These are phyloP conservation scores for Globisporangium middletonii DNA, from an alignment of 352 stramenopile species.

Conservation along the genomic window DNA sequence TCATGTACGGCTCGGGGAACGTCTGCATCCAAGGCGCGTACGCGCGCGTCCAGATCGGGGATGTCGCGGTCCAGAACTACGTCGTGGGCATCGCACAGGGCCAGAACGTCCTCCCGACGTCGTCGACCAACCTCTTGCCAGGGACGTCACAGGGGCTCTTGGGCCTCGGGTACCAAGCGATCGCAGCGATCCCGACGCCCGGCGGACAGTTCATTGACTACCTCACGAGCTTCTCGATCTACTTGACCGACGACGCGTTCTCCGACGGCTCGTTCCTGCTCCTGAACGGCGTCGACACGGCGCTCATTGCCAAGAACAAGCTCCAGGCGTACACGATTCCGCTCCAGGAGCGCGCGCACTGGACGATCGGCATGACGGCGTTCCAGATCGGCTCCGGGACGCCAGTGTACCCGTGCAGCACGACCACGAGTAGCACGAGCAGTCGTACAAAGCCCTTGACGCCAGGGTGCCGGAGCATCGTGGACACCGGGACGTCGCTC, in stretches of 20 bases:
- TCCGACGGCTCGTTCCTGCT: constrained; percentile 55
- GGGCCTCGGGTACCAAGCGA: constrained; percentile 45
- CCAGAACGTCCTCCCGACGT: constrained; percentile 36
- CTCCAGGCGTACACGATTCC: constrained; percentile 37
- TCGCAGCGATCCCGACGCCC: constrained; percentile 44
- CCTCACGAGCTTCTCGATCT: constrained; percentile 67
- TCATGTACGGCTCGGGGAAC: constrained; percentile 58
- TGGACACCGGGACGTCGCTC: constrained; percentile 57
- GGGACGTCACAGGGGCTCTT: constrained; percentile 55
- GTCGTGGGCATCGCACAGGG: constrained; percentile 51
- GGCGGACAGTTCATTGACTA: constrained; percentile 51
- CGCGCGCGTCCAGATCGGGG: constrained; percentile 38
- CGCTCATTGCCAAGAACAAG: constrained; percentile 36
- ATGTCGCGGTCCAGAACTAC: constrained; percentile 36
- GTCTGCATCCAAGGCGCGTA: constrained; percentile 51
- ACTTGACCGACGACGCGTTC: constrained; percentile 35
- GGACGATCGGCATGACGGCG: constrained; percentile 62
- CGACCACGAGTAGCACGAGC: constrained; percentile 8
- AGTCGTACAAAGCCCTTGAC: background rate
- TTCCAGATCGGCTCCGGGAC: constrained; percentile 41
- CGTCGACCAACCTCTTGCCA: constrained; percentile 28
- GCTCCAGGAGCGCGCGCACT: constrained; percentile 49
- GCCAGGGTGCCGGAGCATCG: constrained; percentile 32
- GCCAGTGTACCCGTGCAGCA: constrained; percentile 36
- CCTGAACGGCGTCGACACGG: constrained; percentile 60